Base-by-base conservation (phyloP, 2,329 filamentous ascomycete genomes). In the Phialophora tarda region DNA sequence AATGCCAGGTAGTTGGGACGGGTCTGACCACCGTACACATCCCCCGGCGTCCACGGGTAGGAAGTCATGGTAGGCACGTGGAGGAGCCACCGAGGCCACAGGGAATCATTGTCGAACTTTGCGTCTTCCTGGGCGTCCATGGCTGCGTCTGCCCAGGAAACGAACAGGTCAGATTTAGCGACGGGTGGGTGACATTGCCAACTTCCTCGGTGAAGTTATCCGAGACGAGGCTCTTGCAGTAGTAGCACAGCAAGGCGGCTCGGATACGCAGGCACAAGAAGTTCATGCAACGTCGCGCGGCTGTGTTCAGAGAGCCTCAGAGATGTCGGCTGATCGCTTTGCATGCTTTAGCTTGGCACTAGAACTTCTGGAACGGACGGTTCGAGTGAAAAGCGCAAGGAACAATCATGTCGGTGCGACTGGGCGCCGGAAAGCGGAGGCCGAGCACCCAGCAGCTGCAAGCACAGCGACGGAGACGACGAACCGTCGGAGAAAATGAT, bases 341-440 rank as follows among this genome's bases (percentile, higher is more conserved):
- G 17, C 48, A 51, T 26, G 48, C 21, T 34, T 30, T 51, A 28
- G 48, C 48, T 26, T 51, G 14, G 23, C 48, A 12, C 23, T 24
- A 28, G 24, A 51, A 26, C 24, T 26, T 51, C 48, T 24, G 12
- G 48, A 51, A 51, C 17, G 14, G 48, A 51, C 47, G n/a, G 8
- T 50, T 50, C 24, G 4, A 50, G 6, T 50, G 47, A 11, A 50
- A 14, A 10, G 21, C 21, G 24, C 26, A 32, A 30, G 26, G 51
- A 32, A 55, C 53, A 55, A 30, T 30, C 12, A 21, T 14, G n/a
- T 55, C 24, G 17, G 24, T 55, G 53, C 53, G 14, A 30, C 26
- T 17, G 53, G 53, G 53, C 53, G 53, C 4, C 53, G 53, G 24
- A 12, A 34, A 24, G 53, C 30, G 53, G 53, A 55, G 53, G 24